Percentiles rank a stretch among this genome's conserved stretches.
These are phyloP conservation scores for Lichenothelia convexa DNA, from an alignment of 495 filamentous ascomycete species.

Conservation along the genomic window DNA sequence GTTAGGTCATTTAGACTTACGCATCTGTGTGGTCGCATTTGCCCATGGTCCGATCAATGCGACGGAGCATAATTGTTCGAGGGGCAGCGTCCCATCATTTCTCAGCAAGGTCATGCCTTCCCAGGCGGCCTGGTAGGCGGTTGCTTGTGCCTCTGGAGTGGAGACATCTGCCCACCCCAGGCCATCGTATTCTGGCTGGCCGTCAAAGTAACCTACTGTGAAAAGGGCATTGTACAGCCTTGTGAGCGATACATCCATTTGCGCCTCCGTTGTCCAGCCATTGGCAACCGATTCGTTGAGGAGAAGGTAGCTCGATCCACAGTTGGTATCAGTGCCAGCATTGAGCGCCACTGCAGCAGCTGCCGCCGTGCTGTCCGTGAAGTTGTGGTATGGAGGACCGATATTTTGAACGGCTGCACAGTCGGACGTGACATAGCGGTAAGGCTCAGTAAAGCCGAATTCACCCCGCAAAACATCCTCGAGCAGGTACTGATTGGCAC, in stretches of 20 bases:
- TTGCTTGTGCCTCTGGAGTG: slow-evolving; percentile 30
- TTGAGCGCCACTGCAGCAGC: slow-evolving; percentile 36
- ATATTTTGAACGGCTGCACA: slow-evolving; percentile 41
- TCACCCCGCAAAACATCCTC: slow-evolving; percentile 36
- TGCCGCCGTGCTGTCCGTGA: slow-evolving; percentile 25
- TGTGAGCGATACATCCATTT: slow-evolving; percentile 34
- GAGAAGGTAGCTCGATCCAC: slow-evolving; percentile 35
- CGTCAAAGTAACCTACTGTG: slow-evolving; percentile 41
- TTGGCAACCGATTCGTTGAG: slow-evolving; percentile 30
- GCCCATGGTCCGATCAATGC: slow-evolving; percentile 42
- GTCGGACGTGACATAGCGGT: slow-evolving; percentile 38
- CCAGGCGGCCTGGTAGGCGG: slow-evolving; percentile 39
- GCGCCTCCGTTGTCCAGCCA: slow-evolving; percentile 28
- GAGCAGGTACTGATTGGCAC: slow-evolving; percentile 33
- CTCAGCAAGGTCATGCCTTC: slow-evolving; percentile 42
- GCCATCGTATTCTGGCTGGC: slow-evolving; percentile 27
- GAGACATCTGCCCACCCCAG: slow-evolving; percentile 36
- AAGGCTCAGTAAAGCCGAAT: slow-evolving; percentile 29
- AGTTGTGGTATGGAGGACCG: slow-evolving; percentile 35
- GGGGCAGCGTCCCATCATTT: slow-evolving; percentile 38
- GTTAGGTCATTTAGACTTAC: too few relatives aligned
- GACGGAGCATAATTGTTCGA: slow-evolving; percentile 25
- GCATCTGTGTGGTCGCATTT: slow-evolving; percentile 39
- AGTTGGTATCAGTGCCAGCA: slow-evolving; percentile 44
- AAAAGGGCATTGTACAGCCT: slow-evolving; percentile 38